Percentiles rank a stretch among this genome's conserved stretches.
phyloP scores from a whole-genome alignment of 1,284 basidiomycete species.

The Gomphus bonarii region DNA sequence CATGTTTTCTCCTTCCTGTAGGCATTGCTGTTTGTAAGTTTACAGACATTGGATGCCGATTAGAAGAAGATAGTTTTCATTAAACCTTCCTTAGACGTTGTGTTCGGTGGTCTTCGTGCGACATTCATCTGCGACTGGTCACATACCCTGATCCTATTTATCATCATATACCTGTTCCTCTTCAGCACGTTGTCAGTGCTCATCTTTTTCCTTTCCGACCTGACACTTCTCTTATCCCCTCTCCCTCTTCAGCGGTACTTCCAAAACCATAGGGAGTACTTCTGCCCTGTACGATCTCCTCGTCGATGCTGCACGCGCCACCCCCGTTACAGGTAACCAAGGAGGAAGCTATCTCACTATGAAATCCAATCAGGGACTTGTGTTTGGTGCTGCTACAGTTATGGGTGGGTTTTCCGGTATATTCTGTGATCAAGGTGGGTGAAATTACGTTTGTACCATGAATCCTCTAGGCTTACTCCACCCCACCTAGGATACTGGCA shows the following conservation, averaged over 20 bases:
- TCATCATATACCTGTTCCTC: constrained; percentile 39
- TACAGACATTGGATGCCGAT: background rate
- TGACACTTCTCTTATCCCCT: constrained; percentile 12
- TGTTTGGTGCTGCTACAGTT: constrained; percentile 41
- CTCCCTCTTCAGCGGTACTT: constrained; percentile 38
- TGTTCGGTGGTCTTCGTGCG: constrained; percentile 41
- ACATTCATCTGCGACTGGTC: constrained; percentile 46
- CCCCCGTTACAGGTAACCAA: constrained; percentile 55
- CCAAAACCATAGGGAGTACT: constrained; percentile 49
- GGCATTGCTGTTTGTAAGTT: constrained; percentile 41
- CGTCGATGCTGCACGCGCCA: constrained; percentile 30
- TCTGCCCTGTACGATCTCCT: constrained; percentile 50
- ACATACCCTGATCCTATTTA: constrained; percentile 35
- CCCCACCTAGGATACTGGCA: constrained; percentile 42
- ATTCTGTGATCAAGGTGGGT: constrained; percentile 38
- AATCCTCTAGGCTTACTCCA: background rate
- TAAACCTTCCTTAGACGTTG: constrained; percentile 29
- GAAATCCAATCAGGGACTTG: constrained; percentile 41
- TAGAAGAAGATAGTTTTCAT: background rate
- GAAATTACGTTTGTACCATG: background rate
- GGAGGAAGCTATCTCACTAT: constrained; percentile 65
- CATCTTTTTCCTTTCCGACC: constrained; percentile 9
- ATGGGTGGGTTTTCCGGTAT: constrained; percentile 37
- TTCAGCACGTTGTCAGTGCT: constrained; percentile 29
- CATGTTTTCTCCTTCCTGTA: constrained; percentile 67